Base-by-base conservation (phyloP, 345 rosid genomes). In the Melaleuca quinquenervia region DNA sequence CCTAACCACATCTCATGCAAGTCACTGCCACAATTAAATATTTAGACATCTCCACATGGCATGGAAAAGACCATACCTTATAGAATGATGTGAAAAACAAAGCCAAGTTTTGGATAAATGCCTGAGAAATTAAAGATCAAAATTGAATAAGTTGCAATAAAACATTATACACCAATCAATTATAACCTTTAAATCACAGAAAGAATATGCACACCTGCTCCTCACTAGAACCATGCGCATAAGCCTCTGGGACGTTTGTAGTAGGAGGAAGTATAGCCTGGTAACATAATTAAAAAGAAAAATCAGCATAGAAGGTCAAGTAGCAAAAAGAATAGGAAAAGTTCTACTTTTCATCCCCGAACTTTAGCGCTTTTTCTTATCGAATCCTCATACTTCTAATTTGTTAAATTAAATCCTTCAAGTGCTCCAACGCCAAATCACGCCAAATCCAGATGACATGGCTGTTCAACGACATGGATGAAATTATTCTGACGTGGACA, bases 91-190 rank as follows among this genome's bases (percentile, higher is more conserved):
- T 96, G 91, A 98, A 96, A 92, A 98, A 98, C 83, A 98, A 88
- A 29, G 99, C 98, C 94, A 98, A 89, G 85, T 98, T 98, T 95
- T 98, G 99, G 89, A 96, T 96, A 89, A 98, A 98, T 82, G 99
- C 99, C 99, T 98, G 93, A 74, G 86, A 82, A 82, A 86, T 86
- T 84, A 87, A 36, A 84, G 58, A 53, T 53, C n/a, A 48, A 80
- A 70, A 51, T 54, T 50, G 29, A 24, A 27, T 62, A 84, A 60
- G 55, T 27, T n/a, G 32, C 52, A 62, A 22, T 29, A 50, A 58
- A 36, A 84, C 44, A 84, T 36, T 32, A 70, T 36, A 11, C 48
- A 9, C 78, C 48, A 36, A 70, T 70, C 48, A 36, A 70, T 70
- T 48, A 36, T 70, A 36, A 36, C 26, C 48, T 70, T 70, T 36